Evolutionary conservation across 805 yeast species (phyloP), one percentile per base, ranked within the genome.

Genomic region (Candida tibetensis): DNA sequence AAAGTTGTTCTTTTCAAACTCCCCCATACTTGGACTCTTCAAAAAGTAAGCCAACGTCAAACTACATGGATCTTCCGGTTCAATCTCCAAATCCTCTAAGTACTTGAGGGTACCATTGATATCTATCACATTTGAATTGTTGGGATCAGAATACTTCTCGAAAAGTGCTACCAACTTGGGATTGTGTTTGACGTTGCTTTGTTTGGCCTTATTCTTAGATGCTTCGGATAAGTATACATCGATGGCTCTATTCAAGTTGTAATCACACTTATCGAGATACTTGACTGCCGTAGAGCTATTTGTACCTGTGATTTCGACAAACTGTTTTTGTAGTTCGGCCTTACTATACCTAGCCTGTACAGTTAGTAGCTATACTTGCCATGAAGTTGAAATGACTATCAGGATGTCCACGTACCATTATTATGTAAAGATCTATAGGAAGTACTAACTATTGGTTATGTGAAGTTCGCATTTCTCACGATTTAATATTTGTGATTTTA

Each of bases 41-140:
- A 91, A 64, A 35, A 82, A 71, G 50, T 78, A 81, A 0, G 93
- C 87, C 8, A 91, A 57, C 1, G 85, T 79, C 30, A 91, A 66
- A 2, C 87, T 82, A 4, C 69, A 74, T 6, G 78, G 69, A 53
- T 90, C 89, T 48, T 91, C 98, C 1, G 89, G 82, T 10, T 78
- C 78, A 27, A 82, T 69, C 0, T 76, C 80, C 32, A 91, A 61
- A 49, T 82, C 95, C 12, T 69, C 70, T 16, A 91, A 64, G 49
- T 81, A 86, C 28, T 54, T 47, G 7, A 90, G 57, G 0, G 96
- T 83, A 0, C 96, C 96, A 41, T 87, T 93, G 7, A 85, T 69
- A 17, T 81, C 91, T 27, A 89, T 85, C 29, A 42, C 51, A 9
- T 64, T 57, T 1, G 55, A 60, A 10, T 57, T 53, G 0, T 53